Percentiles rank a stretch among this genome's conserved stretches.
phyloP scores from a whole-genome alignment of 768 basidiomycete genomes.

The Russula abietina region DNA sequence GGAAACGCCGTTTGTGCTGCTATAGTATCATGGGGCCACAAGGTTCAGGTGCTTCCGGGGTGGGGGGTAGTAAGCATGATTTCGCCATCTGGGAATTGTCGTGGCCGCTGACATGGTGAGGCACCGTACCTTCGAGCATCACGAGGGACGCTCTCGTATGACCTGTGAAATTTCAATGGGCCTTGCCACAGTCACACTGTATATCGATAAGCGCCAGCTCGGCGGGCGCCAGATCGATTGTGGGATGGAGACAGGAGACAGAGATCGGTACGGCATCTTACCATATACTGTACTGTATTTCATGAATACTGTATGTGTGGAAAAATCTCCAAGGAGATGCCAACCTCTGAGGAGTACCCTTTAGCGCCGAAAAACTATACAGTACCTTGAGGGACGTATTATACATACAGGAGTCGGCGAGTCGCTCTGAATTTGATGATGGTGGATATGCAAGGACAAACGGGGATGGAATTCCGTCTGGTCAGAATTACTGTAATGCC shows the following conservation, averaged over 20 bases:
- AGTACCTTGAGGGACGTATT: constrained; percentile 4
- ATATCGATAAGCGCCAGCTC: background rate
- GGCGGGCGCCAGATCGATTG: background rate
- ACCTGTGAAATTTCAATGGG: background rate
- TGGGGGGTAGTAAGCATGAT: background rate
- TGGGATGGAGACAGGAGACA: background rate
- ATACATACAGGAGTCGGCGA: no score
- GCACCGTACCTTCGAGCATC: constrained; percentile 1
- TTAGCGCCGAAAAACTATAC: background rate
- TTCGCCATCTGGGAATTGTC: background rate
- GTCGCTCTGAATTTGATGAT: background rate
- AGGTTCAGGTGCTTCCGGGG: background rate
- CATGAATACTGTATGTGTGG: background rate
- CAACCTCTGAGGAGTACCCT: background rate
- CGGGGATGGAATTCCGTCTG: background rate
- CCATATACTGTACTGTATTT: background rate
- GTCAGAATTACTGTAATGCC: background rate
- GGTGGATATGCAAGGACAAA: background rate
- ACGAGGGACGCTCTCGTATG: constrained; percentile 3
- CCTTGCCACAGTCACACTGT: background rate
- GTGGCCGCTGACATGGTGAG: background rate
- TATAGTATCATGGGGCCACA: background rate
- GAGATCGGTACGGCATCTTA: background rate
- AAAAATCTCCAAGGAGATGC: constrained; percentile 15
- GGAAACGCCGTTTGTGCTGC: constrained; percentile 2